Percentiles rank a stretch among this genome's conserved stretches.
phyloP scores from a whole-genome alignment of 139 green algal species.

The Chlamydomonas eustigma region DNA sequence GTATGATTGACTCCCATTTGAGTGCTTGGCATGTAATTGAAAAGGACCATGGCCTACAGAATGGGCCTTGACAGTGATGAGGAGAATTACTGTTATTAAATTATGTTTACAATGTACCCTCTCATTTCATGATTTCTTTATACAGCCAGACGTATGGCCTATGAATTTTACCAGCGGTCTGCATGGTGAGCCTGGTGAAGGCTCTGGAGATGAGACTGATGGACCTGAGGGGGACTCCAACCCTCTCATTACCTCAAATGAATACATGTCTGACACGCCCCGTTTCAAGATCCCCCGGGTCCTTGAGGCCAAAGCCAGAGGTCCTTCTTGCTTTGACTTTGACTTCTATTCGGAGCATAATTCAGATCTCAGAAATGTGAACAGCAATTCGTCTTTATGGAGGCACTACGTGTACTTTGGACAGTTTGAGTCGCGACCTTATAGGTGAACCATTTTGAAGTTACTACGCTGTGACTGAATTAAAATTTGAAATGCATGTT shows the following conservation, averaged over 20 bases:
- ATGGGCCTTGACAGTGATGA: too few species aligned
- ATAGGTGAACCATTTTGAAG: constrained; percentile 22
- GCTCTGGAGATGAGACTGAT: too few species aligned
- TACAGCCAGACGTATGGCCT: too few species aligned
- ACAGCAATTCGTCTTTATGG: constrained; percentile 34
- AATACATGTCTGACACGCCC: constrained; percentile 25
- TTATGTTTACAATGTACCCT: too few species aligned
- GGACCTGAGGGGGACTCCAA: too few species aligned
- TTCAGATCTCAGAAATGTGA: constrained; percentile 37
- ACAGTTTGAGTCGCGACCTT: constrained; percentile 64
- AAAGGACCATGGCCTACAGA: too few species aligned
- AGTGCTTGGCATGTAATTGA: background rate
- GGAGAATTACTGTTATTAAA: too few species aligned
- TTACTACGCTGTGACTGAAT: background rate
- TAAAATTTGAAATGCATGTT: background rate
- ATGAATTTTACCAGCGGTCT: too few species aligned
- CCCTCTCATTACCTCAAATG: constrained; percentile 31
- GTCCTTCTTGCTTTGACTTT: constrained; percentile 57
- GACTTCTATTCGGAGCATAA: constrained; percentile 51
- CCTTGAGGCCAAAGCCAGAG: constrained; percentile 33
- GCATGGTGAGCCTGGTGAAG: too few species aligned
- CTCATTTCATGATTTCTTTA: too few species aligned
- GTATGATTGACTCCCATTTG: background rate
- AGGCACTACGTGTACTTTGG: constrained; percentile 65
- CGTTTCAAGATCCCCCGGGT: constrained; percentile 24